phyloP scores from a whole-genome alignment of 2,329 filamentous ascomycete species.

The Colletotrichum trifolii region DNA sequence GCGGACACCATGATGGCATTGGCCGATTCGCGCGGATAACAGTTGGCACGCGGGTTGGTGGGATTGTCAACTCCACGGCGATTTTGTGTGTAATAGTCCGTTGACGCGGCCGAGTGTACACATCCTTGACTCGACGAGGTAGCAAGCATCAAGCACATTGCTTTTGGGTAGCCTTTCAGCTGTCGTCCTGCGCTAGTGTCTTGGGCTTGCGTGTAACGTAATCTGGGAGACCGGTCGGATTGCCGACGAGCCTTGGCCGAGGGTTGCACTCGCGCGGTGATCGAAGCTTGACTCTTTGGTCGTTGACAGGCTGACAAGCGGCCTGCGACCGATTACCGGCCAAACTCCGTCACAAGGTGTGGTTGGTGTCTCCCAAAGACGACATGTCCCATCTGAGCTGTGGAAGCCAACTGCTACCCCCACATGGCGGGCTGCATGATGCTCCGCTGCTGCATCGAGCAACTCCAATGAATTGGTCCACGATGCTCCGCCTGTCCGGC shows the following conservation, averaged over 20 bases:
- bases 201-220: neutral
- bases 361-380: neutral
- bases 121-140: constrained; percentile 3
- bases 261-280: constrained; percentile 11
- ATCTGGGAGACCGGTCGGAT: neutral
- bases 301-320: constrained; percentile 1
- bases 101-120: neutral
- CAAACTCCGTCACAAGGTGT: neutral
- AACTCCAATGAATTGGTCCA: constrained; percentile 4
- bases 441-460: too few species aligned
- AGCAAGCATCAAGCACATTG: too few species aligned
- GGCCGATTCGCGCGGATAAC: neutral
- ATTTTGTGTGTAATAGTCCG: neutral
- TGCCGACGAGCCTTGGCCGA: constrained; percentile 7
- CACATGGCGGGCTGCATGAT: neutral
- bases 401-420: neutral
- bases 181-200: neutral
- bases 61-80: constrained; percentile 1
- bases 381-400: neutral
- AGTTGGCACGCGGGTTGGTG: constrained; percentile 13
- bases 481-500: constrained; percentile 31
- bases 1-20: neutral
- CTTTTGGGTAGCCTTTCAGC: constrained; percentile 10
- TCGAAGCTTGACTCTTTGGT: neutral
- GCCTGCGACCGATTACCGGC: neutral